Evolutionary conservation across 169 alveolate species (phyloP), one percentile per base, ranked within the genome.

Genomic region (Eimeria tenella): DNA sequence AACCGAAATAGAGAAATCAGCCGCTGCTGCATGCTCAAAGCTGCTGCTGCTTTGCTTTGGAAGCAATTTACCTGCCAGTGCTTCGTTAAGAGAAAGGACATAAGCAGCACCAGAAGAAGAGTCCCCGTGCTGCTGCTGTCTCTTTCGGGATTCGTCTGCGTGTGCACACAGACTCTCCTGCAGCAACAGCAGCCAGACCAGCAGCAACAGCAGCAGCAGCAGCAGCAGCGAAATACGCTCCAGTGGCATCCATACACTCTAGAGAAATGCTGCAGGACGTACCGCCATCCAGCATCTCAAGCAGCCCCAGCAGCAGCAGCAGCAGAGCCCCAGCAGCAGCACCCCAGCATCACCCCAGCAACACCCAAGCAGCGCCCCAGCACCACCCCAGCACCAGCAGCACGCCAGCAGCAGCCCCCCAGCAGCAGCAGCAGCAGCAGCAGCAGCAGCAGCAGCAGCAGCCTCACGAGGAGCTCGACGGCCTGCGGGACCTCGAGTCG

Each of bases 401-500:
- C 56, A 15, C 56, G 4, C 17, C 25, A 31, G 42, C 42, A 31
- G 42, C 42, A 31, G 42, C 42, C 0, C 4, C 55, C 83, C 11
- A 0, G 3, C n/a, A 23, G 77, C 13, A 68, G 13, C 42, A 23
- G 68, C 42, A 31, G 42, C 42, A 13, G 77, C 77, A 13, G n/a
- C 86, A 75, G 86, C 86, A 75, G 23, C 86, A 75, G 86, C 86
- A 75, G 65, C 63, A 75, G 52, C 60, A 75, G 86, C 86, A 75
- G 86, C 31, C 63, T 75, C 17, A 75, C 86, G 17, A 75, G 11
- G 49, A 75, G 86, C 23, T 75, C 31, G 49, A 75, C 17, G 17
- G 86, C 63, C 9, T 75, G 56, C 8, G 86, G 86, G 3, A 75
- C 23, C 23, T 75, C 86, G 21, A 13, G 17, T 31, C 63, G 17